phyloP scores from a whole-genome alignment of 768 basidiomycete genomes.

The Cystobasidium ongulense region DNA sequence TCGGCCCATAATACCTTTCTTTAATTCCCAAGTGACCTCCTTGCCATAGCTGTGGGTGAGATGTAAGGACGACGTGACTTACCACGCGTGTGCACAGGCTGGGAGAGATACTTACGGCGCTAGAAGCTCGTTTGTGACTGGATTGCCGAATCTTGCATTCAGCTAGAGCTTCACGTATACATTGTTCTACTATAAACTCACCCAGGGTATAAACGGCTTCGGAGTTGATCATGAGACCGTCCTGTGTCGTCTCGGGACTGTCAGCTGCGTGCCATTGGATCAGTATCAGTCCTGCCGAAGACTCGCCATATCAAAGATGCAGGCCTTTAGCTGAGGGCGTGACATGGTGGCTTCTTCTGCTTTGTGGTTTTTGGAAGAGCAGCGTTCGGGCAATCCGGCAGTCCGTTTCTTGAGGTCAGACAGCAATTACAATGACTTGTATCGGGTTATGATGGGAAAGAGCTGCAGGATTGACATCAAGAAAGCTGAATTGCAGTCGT shows the following conservation, averaged over 20 bases:
- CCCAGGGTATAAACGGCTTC: constrained; percentile 19
- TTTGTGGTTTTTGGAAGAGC: not conserved
- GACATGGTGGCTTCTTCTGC: not conserved
- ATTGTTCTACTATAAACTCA: not conserved
- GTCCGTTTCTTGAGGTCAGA: too few relatives aligned
- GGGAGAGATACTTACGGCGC: not conserved
- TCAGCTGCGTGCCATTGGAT: not conserved
- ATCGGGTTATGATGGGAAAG: too few relatives aligned
- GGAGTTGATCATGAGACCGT: constrained; percentile 30
- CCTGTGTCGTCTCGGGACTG: not conserved
- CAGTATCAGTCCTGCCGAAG: not conserved
- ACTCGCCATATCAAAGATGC: constrained; percentile 30
- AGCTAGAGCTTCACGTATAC: not conserved
- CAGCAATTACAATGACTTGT: too few relatives aligned
- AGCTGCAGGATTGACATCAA: too few relatives aligned
- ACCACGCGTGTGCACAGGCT: not conserved
- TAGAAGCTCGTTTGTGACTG: constrained; percentile 25
- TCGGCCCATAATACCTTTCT: constrained; percentile 26
- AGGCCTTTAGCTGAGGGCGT: constrained; percentile 22
- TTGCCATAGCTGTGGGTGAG: constrained; percentile 11
- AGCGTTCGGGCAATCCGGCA: too few relatives aligned
- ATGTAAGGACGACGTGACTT: not conserved
- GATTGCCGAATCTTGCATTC: not conserved
- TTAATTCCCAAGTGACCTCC: constrained; percentile 25
- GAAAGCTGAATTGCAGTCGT: too few relatives aligned